Evolutionary conservation across 768 basidiomycete species (phyloP).

Genomic region (Boletus eberwhitei): DNA sequence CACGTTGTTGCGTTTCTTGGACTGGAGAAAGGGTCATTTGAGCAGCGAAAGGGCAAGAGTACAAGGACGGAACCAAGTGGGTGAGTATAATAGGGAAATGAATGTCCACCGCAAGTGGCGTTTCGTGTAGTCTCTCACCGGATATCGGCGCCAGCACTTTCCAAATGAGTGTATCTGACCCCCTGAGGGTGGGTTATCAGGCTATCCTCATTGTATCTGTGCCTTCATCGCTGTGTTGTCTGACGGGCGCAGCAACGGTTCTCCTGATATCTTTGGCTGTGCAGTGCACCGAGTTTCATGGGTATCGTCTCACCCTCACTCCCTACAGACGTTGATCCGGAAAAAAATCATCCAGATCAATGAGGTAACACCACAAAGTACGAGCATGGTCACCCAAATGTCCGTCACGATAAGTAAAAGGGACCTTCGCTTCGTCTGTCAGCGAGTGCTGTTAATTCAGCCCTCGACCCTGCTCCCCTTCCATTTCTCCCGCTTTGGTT

Average conservation of each 20-base stretch:
- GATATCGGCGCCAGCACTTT: background rate
- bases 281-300: background rate
- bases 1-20: slow-evolving; percentile 22
- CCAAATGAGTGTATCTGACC: slow-evolving; percentile 5
- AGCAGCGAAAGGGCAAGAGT: background rate
- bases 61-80: slow-evolving; percentile 13
- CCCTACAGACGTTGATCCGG: background rate
- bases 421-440: background rate
- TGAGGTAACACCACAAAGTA: background rate
- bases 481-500: slow-evolving; percentile 2
- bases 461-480: slow-evolving; percentile 10
- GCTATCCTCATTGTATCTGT: background rate
- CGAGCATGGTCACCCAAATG: too few species aligned
- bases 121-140: slow-evolving; percentile 1
- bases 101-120: slow-evolving; percentile 14
- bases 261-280: slow-evolving; percentile 3
- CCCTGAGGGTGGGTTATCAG: slow-evolving; percentile 1
- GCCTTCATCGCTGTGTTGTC: slow-evolving; percentile 1
- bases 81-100: slow-evolving; percentile 16
- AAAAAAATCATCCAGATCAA: background rate
- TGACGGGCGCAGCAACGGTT: background rate
- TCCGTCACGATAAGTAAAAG: background rate
- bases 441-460: background rate
- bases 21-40: slow-evolving; percentile 13
- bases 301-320: too few species aligned